Percentiles rank a stretch among this genome's conserved stretches.
Conservation (phyloP, 169 alveolate genomes). For the Eimeria sp. region DNA sequence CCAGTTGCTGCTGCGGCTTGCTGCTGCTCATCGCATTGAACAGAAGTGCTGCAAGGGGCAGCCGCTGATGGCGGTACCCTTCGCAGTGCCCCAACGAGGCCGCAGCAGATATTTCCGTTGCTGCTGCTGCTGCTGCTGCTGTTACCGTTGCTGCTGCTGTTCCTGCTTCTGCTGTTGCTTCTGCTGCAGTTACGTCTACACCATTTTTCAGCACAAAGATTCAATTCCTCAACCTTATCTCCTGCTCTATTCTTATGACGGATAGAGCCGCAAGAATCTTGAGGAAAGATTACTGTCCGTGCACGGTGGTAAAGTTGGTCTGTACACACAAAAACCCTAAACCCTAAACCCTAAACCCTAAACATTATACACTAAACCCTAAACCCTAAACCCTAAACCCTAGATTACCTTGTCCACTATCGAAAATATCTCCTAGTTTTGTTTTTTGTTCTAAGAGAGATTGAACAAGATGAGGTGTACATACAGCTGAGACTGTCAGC, state of each 20-base stretch:
- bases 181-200: conserved; percentile 6
- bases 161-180: neutral
- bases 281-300: conserved; percentile 32
- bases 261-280: conserved; percentile 18
- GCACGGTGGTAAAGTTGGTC: conserved; percentile 18
- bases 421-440: neutral
- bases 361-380: neutral
- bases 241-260: conserved; percentile 61
- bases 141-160: neutral
- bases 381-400: neutral
- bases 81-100: neutral
- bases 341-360: conserved; percentile 42
- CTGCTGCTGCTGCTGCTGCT: neutral
- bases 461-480: conserved; percentile 14
- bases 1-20: neutral
- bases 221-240: conserved; percentile 60
- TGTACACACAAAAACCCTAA: neutral
- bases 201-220: neutral
- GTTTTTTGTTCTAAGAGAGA: neutral
- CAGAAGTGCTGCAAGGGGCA: neutral
- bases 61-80: neutral
- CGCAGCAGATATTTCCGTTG: neutral
- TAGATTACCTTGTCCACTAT: neutral
- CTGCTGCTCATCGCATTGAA: neutral
- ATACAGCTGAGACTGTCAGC: conserved; percentile 8